These are phyloP conservation scores for Scheffersomyces titani DNA, from an alignment of 1,139 yeast species.

Conservation along the genomic window DNA sequence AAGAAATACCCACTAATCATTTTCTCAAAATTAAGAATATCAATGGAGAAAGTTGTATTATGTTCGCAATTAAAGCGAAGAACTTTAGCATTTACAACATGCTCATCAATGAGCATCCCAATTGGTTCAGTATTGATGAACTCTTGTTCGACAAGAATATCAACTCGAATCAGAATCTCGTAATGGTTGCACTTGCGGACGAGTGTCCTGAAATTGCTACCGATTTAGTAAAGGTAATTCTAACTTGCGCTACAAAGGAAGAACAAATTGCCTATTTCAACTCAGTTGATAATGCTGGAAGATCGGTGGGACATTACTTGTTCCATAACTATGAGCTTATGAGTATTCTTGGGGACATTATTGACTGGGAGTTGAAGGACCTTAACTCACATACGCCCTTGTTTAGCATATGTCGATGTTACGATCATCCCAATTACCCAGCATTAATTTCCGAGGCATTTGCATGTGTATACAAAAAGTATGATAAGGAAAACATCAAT, in stretches of 20 bases:
- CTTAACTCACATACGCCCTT: conserved; percentile 75
- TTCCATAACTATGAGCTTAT: conserved; percentile 61
- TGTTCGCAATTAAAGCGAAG: conserved; percentile 51
- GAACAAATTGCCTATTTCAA: conserved; percentile 56
- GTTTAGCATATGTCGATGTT: conserved; percentile 73
- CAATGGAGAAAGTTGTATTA: conserved; percentile 68
- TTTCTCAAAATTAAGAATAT: conserved; percentile 54
- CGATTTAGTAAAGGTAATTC: conserved; percentile 49
- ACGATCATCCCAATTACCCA: conserved; percentile 71
- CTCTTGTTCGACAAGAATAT: conserved; percentile 63
- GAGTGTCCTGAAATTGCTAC: conserved; percentile 52
- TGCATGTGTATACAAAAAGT: conserved; percentile 44
- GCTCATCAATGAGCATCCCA: conserved; percentile 43
- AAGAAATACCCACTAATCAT: conserved; percentile 35
- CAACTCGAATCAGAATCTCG: conserved; percentile 50
- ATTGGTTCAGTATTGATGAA: conserved; percentile 64
- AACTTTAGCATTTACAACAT: conserved; percentile 45
- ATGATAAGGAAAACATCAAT: conserved; percentile 32
- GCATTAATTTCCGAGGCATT: conserved; percentile 51
- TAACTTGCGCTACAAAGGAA: conserved; percentile 38
- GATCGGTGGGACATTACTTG: conserved; percentile 75
- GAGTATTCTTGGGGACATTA: conserved; percentile 51
- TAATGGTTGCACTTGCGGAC: conserved; percentile 60
- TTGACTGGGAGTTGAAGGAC: conserved; percentile 77
- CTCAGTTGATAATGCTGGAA: conserved; percentile 47